Conservation (phyloP, 2,329 filamentous ascomycete species). For the Stagonosporopsis cucurbitacearum region DNA sequence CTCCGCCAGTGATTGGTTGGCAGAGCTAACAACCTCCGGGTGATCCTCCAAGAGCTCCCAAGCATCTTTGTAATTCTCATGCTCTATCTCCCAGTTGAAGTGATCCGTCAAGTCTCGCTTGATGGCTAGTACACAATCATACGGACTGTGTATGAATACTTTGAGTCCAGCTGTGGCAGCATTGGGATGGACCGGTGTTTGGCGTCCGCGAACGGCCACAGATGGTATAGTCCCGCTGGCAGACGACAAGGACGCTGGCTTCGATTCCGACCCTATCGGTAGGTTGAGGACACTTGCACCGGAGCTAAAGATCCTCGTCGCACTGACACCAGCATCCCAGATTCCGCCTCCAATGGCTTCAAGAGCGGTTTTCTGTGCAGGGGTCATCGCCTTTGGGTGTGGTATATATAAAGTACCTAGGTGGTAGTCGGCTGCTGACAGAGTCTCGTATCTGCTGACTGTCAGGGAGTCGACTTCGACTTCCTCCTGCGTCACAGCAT, state of each 20-base stretch:
- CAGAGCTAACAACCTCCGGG: constrained; percentile 68
- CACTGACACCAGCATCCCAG: constrained; percentile 90
- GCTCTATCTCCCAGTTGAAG: constrained; percentile 82
- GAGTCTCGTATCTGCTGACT: constrained; percentile 83
- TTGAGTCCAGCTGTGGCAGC: constrained; percentile 68
- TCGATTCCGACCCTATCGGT: constrained; percentile 49
- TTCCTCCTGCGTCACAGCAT: constrained; percentile 81
- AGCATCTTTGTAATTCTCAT: constrained; percentile 79
- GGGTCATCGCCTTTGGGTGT: constrained; percentile 65
- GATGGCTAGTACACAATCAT: constrained; percentile 92
- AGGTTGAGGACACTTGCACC: constrained; percentile 72
- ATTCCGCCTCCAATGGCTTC: constrained; percentile 79
- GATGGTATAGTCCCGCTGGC: constrained; percentile 29
- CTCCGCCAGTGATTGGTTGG: constrained; percentile 47
- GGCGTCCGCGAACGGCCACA: constrained; percentile 26
- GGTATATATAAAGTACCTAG: constrained; percentile 81
- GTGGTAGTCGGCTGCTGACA: constrained; percentile 92
- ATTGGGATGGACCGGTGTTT: constrained; percentile 54
- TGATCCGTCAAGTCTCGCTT: constrained; percentile 88
- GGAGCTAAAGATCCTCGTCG: constrained; percentile 85
- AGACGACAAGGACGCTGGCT: constrained; percentile 43
- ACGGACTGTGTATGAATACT: constrained; percentile 95
- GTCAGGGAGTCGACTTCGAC: constrained; percentile 85
- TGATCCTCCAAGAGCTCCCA: constrained; percentile 91
- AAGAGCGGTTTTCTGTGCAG: constrained; percentile 74